These are phyloP conservation scores for Monosporascus sp. DNA, from an alignment of 2,329 filamentous ascomycete genomes.

Conservation along the genomic window DNA sequence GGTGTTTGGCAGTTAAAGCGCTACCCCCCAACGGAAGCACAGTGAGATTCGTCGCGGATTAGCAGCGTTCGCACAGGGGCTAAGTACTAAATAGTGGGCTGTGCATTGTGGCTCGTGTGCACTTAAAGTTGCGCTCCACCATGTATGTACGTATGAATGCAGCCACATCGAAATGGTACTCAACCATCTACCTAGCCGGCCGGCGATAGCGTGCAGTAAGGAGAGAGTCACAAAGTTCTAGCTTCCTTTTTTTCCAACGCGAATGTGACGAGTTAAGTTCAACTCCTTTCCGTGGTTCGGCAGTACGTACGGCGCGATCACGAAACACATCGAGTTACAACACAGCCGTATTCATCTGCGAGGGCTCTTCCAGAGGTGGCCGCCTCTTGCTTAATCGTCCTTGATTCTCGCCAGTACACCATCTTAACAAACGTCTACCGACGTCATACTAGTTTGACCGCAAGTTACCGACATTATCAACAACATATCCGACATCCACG, in stretches of 20 bases:
- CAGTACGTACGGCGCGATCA: no score
- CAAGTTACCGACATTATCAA: slow-evolving; percentile 1
- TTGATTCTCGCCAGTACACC: not conserved
- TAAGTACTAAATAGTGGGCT: no score
- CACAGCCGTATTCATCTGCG: not conserved
- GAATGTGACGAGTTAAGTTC: not conserved
- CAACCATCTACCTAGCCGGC: no score
- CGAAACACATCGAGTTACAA: not conserved
- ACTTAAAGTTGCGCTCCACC: no score
- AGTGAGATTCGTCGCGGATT: no score
- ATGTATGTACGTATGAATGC: no score
- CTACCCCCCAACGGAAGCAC: no score
- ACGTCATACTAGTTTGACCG: not conserved
- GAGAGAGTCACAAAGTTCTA: not conserved
- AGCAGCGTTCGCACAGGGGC: no score
- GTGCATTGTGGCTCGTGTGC: no score
- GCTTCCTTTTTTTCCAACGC: not conserved
- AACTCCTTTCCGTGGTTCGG: no score
- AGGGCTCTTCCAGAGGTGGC: not conserved
- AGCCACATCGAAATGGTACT: no score
- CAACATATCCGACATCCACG: slow-evolving; percentile 9
- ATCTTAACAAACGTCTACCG: slow-evolving; percentile 3
- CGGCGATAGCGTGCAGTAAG: not conserved
- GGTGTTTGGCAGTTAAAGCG: no score
- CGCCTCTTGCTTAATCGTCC: not conserved